Conservation (phyloP, 2,329 filamentous ascomycete species). For the Curvularia lunata region DNA sequence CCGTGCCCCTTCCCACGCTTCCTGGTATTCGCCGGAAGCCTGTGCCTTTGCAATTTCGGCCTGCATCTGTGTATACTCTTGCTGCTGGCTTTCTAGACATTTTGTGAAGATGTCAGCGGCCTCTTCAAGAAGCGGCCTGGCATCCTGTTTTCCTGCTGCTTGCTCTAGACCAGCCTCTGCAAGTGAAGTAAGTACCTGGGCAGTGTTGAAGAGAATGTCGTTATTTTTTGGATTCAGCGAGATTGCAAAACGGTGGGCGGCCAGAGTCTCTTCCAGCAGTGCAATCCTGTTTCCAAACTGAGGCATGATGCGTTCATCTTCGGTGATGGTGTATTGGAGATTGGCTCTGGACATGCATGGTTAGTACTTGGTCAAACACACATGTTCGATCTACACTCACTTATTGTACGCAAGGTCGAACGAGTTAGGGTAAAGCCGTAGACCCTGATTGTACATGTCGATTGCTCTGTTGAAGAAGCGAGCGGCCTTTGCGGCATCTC, state of each 20-base stretch:
- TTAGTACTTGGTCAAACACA: constrained; percentile 3
- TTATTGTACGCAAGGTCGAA: constrained; percentile 80
- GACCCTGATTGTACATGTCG: constrained; percentile 68
- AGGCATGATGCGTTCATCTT: constrained; percentile 67
- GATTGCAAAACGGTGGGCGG: constrained; percentile 68
- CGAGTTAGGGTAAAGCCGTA: constrained; percentile 64
- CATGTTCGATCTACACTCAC: constrained; percentile 49
- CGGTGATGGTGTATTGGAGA: constrained; percentile 72
- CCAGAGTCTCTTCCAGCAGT: constrained; percentile 65
- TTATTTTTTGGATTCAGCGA: constrained; percentile 66
- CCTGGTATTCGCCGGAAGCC: constrained; percentile 30
- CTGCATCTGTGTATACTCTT: constrained; percentile 53
- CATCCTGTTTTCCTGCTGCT: constrained; percentile 50
- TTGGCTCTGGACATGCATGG: constrained; percentile 60
- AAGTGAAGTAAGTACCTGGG: constrained; percentile 70
- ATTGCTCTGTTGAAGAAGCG: constrained; percentile 69
- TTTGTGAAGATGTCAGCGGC: constrained; percentile 65
- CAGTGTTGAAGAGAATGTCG: constrained; percentile 74
- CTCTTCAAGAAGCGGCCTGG: constrained; percentile 64
- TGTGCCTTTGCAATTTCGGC: constrained; percentile 41
- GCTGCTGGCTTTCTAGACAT: constrained; percentile 55
- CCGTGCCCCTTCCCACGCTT: constrained; percentile 27
- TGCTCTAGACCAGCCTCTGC: constrained; percentile 64
- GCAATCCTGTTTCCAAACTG: constrained; percentile 63
- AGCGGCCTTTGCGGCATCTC: constrained; percentile 70